Conservation (phyloP, 352 stramenopile species). For the Phytophthora foliorum region DNA sequence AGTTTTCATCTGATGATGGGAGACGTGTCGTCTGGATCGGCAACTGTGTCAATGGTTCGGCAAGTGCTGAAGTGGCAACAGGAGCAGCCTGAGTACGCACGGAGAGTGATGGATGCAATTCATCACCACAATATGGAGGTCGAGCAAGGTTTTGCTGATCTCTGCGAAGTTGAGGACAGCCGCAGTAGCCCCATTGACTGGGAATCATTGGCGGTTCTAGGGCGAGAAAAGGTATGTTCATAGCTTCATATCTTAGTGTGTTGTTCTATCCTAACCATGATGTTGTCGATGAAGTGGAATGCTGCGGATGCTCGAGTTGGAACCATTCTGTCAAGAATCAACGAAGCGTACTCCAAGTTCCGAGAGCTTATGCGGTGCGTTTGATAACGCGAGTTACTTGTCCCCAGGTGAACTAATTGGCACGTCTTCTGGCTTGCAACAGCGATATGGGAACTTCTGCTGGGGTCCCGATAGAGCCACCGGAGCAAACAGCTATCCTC, state of each 20-base stretch:
- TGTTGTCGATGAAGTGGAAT: slow-evolving; percentile 51
- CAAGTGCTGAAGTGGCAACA: slow-evolving; percentile 72
- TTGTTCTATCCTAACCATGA: not conserved
- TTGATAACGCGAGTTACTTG: not conserved
- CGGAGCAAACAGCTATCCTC: slow-evolving; percentile 92
- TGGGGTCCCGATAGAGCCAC: slow-evolving; percentile 94
- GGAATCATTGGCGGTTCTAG: slow-evolving; percentile 27
- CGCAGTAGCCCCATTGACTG: slow-evolving; percentile 21
- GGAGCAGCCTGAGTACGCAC: slow-evolving; percentile 40
- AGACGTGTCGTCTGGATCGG: slow-evolving; percentile 95
- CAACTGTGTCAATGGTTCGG: slow-evolving; percentile 86
- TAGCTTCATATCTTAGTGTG: not conserved
- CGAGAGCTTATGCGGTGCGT: slow-evolving; percentile 83
- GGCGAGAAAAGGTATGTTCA: slow-evolving; percentile 36
- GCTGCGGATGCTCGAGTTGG: slow-evolving; percentile 45
- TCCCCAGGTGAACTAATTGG: not conserved
- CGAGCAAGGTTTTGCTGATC: slow-evolving; percentile 36
- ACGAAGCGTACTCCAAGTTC: slow-evolving; percentile 79
- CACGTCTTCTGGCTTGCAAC: not conserved
- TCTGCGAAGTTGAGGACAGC: slow-evolving; percentile 36
- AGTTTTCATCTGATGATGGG: slow-evolving; percentile 94
- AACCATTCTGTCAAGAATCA: slow-evolving; percentile 61
- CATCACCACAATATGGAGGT: slow-evolving; percentile 49
- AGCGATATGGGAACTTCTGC: slow-evolving; percentile 92
- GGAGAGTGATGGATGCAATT: slow-evolving; percentile 45